These are phyloP conservation scores for Phellopilus nigrolimitatus DNA, from an alignment of 1,284 basidiomycete species.

Conservation along the genomic window DNA sequence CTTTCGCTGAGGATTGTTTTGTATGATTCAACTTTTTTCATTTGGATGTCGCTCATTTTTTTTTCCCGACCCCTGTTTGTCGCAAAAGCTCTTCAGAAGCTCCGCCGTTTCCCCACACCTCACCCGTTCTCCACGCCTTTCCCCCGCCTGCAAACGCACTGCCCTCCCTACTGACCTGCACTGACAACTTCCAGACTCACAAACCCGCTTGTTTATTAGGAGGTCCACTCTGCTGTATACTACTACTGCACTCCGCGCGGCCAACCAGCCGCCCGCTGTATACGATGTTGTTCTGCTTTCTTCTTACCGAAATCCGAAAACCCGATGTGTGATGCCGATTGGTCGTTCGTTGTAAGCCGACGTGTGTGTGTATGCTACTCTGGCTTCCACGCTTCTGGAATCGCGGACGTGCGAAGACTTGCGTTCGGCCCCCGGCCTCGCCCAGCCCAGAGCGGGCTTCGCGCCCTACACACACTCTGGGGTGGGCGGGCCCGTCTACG, in stretches of 20 bases:
- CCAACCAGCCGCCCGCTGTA: no score
- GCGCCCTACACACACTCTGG: not conserved
- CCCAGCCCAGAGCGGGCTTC: slow-evolving; percentile 4
- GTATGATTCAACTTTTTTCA: not conserved
- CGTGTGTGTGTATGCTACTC: no score
- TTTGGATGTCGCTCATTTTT: no score
- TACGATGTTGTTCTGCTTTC: no score
- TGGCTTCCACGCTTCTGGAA: no score
- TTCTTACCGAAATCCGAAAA: no score
- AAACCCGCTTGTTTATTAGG: not conserved
- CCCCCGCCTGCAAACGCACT: no score
- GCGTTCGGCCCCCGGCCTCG: not conserved
- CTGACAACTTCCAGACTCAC: no score
- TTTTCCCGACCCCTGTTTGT: not conserved
- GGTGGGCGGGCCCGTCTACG: not conserved
- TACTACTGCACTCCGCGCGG: not conserved
- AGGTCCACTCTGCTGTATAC: not conserved
- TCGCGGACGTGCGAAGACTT: no score
- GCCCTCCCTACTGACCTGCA: not conserved
- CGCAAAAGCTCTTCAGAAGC: not conserved
- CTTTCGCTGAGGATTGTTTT: not conserved
- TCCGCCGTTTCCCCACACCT: not conserved
- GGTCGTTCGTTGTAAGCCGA: no score
- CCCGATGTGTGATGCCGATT: no score
- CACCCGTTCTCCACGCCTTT: not conserved